These are phyloP conservation scores for Termitomyces sp. DNA, from an alignment of 768 basidiomycete genomes.

Conservation along the genomic window DNA sequence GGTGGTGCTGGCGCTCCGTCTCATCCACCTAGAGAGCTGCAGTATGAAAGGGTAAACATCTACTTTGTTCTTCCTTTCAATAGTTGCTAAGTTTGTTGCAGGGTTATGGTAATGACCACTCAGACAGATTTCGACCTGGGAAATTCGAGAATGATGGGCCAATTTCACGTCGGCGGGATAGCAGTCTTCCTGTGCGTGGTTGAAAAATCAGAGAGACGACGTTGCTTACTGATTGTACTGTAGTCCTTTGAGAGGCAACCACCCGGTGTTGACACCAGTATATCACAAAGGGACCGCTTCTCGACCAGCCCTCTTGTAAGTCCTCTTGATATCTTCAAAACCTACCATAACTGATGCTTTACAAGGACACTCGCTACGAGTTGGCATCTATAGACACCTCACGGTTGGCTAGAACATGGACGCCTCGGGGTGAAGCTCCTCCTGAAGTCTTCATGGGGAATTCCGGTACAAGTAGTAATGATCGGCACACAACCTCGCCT, in stretches of 20 bases:
- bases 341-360: not conserved
- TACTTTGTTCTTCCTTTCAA: too few species aligned
- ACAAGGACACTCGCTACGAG: conserved; percentile 7
- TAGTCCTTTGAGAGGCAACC: conserved; percentile 11
- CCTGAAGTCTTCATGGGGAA: conserved; percentile 7
- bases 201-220: not conserved
- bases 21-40: conserved; percentile 17
- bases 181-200: conserved; percentile 15
- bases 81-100: not conserved
- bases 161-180: conserved; percentile 7
- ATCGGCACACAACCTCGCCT: conserved; percentile 21
- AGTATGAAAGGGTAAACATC: conserved; percentile 22
- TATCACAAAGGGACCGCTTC: not conserved
- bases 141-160: conserved; percentile 8
- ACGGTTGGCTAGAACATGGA: conserved; percentile 16
- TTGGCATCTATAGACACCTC: not conserved
- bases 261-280: conserved; percentile 1
- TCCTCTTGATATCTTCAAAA: not conserved
- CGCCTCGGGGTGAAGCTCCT: conserved; percentile 18
- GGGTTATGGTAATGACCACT: conserved; percentile 4
- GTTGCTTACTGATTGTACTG: not conserved
- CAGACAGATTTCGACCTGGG: conserved; percentile 14
- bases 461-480: conserved; percentile 3
- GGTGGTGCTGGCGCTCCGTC: conserved; percentile 9
- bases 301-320: conserved; percentile 9